Percentiles rank a stretch among this genome's conserved stretches.
These are phyloP conservation scores for Brassica hybrid DNA, from an alignment of 441 rosid genomes.

Conservation along the genomic window DNA sequence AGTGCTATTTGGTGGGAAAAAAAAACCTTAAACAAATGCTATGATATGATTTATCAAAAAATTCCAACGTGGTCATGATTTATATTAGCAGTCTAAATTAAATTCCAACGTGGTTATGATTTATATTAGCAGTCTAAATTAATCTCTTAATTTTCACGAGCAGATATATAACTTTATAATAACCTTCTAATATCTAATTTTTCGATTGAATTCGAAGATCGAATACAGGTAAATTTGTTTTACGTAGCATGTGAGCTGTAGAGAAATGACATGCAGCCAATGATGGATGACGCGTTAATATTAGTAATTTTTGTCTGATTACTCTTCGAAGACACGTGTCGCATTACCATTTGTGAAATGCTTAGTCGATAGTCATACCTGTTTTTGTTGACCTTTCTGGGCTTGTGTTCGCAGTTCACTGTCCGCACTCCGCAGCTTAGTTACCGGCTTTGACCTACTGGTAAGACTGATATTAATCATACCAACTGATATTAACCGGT, in stretches of 20 bases:
- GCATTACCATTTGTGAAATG: background rate
- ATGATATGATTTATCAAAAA: background rate
- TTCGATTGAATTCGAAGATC: background rate
- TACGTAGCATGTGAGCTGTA: background rate
- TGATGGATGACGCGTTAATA: background rate
- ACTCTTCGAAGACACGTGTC: too few species aligned
- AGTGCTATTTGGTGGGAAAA: background rate
- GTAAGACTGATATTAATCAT: constrained; percentile 6
- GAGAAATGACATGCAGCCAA: background rate
- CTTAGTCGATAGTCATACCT: constrained; percentile 32
- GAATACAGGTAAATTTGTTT: background rate
- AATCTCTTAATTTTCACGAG: background rate
- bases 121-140: background rate
- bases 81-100: background rate
- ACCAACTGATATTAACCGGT: background rate
- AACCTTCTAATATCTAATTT: background rate
- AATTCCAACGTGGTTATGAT: background rate
- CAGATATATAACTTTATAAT: background rate
- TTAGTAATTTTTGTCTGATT: background rate
- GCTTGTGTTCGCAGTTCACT: constrained; percentile 24
- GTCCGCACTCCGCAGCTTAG: background rate
- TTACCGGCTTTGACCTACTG: background rate
- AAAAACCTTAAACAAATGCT: background rate
- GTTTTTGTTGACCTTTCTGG: constrained; percentile 37
- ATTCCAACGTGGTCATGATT: background rate